Base-by-base conservation (phyloP, 23 red algal genomes). In the Agarophyton chilense region DNA sequence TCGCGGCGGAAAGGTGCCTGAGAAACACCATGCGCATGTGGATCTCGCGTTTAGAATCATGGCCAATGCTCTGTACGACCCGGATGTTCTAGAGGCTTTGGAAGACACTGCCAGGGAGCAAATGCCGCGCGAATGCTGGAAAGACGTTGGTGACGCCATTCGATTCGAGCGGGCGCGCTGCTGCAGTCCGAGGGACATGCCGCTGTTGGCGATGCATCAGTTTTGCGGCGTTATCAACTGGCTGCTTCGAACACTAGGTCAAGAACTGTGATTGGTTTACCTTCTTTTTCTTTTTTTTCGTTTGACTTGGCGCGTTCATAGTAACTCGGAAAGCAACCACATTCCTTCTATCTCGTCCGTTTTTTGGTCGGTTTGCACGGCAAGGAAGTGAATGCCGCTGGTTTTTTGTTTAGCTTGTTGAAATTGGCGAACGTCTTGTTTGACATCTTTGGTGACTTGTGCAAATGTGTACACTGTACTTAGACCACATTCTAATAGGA, bases 351-450 rank as follows among this genome's bases (percentile, higher is more conserved):
- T 78, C 36, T 91, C 85, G 9, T 93, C 94, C 39, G 81, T 39
- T 0, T 94, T 83, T 32, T 77, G 38, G 28, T 41, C 33, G 34
- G 35, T 28, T 40, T 96, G 94, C 17, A 99, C 87, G 34, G 97
- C 97, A n/a, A 96, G 72, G 38, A 99, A 99, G 61, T 99, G 97
- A 36, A 96, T 40, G 26, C 97, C 97, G 19, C 33, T 56, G 11
- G 84, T 45, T 12, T 66, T 32, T n/a, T 49, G 56, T 79, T 99
- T 99, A 14, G 64, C 70, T 52, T 45, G 56, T 80, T 99, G 73
- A 72, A 96, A 99, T 7, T 76, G 55, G 33, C 88, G 58, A 24
- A 89, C 97, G n/a, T 99, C 97, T 32, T 92, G 66, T 32, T 81
- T 64, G 10, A 99, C 44, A 60, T 68, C 63, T 24, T 61, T 26